Evolutionary conservation across 768 basidiomycete genomes (phyloP), one percentile per base, ranked within the genome.

Genomic region (Boletus sp.): DNA sequence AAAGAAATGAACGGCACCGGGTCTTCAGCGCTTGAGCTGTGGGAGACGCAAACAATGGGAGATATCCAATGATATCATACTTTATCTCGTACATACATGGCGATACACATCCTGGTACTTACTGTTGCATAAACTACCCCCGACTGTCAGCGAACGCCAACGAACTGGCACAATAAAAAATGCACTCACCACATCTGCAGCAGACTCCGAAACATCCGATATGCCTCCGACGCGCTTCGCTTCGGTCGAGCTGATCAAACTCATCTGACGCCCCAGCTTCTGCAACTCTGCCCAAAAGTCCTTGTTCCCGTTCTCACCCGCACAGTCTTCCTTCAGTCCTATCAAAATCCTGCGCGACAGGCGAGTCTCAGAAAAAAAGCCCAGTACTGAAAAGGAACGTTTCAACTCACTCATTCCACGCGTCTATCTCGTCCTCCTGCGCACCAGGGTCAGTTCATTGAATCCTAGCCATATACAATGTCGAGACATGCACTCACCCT

Each of bases 341-440:
- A 64, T 69, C 43, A 92, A 56, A 64, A 90, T 90, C 15, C 90
- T 91, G 48, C 6, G 32, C 43, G 49, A 21, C 30, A 8, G 43
- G 23, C 48, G 29, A 50, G 38, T 49, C 38, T 42, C 23, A 15
- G 41, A 50, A 34, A 37, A 41, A 56, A 50, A 58, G n/a, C 25
- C 11, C 13, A 33, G 7, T 4, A 15, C 5, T 1, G 11, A 39
- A 30, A 29, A 50, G 19, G 2, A 27, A 21, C 9, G 14, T 46
- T n/a, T 43, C 35, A 15, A 75, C 81, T 60, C 59, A 87, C 86
- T 64, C 71, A 70, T 93, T 93, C 90, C 90, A 93, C 32, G 80
- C 81, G 42, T 88, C 86, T 35, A 92, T 81, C 68, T 93, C 89
- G 68, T 92, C 88, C 72, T 92, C 88, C 83, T 90, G 59, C 27